Evolutionary conservation across 148 eudicot species (phyloP).

Genomic region (Hydrangea macrophylla): DNA sequence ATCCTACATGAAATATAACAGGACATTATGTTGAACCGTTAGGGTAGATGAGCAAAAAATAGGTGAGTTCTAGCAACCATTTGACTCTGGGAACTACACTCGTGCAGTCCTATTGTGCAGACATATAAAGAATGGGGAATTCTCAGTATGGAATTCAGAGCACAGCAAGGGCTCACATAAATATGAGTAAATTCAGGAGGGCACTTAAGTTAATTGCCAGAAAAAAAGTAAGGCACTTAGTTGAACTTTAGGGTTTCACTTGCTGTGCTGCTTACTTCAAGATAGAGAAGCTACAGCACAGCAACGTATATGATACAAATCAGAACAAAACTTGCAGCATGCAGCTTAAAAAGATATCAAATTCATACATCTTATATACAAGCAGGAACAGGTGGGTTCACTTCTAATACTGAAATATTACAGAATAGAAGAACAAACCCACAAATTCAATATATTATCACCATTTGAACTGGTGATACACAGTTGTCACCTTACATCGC

Average conservation of each 20-base stretch:
- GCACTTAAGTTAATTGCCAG: too few relatives aligned
- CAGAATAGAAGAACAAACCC: conserved; percentile 7
- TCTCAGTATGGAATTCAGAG: background rate
- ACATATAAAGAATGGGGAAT: background rate
- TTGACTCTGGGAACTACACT: background rate
- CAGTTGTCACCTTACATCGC: conserved; percentile 87
- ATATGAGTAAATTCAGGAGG: background rate
- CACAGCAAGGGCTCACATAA: background rate
- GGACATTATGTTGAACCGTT: background rate
- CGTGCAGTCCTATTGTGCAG: background rate
- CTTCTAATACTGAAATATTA: background rate
- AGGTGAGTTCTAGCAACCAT: background rate
- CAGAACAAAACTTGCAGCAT: background rate
- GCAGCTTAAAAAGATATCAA: background rate
- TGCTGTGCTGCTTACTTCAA: background rate
- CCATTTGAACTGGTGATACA: conserved; percentile 35
- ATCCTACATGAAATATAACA: background rate
- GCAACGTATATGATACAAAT: background rate
- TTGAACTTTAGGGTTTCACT: background rate
- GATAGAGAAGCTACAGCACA: background rate
- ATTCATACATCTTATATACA: background rate
- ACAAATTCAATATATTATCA: conserved; percentile 9
- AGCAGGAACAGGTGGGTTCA: background rate
- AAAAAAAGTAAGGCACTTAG: background rate
- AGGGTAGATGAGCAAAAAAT: background rate